A percentile compares a stretch with the other conserved stretches of the same genome.
These are phyloP conservation scores for Cryphonectria japonica DNA, from an alignment of 2,329 filamentous ascomycete genomes.

Conservation along the genomic window DNA sequence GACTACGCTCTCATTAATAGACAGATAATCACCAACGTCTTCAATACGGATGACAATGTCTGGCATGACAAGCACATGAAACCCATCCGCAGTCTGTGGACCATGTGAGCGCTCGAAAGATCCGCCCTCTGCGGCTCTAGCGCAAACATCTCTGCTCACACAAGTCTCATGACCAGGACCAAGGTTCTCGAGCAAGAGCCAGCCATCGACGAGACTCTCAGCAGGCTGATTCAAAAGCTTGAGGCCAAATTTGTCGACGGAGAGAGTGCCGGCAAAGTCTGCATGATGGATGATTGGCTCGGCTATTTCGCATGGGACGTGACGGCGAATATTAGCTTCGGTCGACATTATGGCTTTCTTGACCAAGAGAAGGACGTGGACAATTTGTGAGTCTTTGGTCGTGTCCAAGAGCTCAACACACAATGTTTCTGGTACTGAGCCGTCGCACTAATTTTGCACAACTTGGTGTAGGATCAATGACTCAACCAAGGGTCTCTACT, in stretches of 20 bases:
- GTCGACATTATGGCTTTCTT: conserved; percentile 12
- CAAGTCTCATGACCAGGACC: not conserved
- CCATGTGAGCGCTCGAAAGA: conserved; percentile 5
- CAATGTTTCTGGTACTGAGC: not conserved
- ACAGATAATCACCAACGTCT: conserved; percentile 20
- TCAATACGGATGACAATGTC: conserved; percentile 19
- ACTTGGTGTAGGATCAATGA: conserved; percentile 7
- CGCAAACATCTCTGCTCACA: not conserved
- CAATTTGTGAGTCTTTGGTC: not conserved
- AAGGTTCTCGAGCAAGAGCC: conserved; percentile 19
- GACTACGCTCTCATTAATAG: conserved; percentile 21
- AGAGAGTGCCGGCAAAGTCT: conserved; percentile 4
- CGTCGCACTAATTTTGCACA: not conserved
- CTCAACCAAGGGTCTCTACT: conserved; percentile 37
- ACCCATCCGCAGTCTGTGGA: conserved; percentile 24
- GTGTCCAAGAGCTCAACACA: not conserved
- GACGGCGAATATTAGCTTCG: conserved; percentile 18
- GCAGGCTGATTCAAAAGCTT: conserved; percentile 13
- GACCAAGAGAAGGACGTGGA: conserved; percentile 15
- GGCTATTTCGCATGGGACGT: conserved; percentile 19
- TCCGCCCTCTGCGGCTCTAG: not conserved
- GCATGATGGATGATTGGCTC: conserved; percentile 22
- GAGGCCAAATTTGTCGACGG: conserved; percentile 17
- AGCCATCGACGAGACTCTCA: conserved; percentile 15
- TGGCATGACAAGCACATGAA: conserved; percentile 22